These are phyloP conservation scores for Pichia cephalocereana DNA, from an alignment of 805 yeast species.

Conservation along the genomic window DNA sequence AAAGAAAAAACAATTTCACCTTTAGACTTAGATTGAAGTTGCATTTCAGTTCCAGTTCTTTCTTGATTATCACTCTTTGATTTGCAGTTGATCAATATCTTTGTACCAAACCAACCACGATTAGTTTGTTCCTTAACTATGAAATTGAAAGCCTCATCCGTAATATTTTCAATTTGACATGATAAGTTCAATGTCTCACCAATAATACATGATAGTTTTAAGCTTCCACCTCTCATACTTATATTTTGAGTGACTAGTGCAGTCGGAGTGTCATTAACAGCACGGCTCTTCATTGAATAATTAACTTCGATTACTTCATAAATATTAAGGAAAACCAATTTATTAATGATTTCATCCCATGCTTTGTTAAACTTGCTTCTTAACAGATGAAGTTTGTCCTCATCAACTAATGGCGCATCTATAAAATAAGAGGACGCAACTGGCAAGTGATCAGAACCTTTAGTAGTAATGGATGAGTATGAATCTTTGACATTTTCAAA, in stretches of 20 bases:
- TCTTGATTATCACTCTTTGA: neutral
- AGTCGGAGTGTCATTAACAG: conserved; percentile 23
- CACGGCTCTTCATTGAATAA: neutral
- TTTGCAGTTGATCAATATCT: conserved; percentile 7
- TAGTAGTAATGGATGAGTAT: conserved; percentile 17
- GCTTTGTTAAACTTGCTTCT: conserved; percentile 28
- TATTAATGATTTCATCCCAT: conserved; percentile 17
- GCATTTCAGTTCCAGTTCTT: neutral
- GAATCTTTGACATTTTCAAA: conserved; percentile 9
- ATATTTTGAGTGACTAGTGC: neutral
- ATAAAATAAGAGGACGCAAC: conserved; percentile 32
- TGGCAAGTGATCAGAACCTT: conserved; percentile 48
- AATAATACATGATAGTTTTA: conserved; percentile 1
- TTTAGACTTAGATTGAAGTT: conserved; percentile 22
- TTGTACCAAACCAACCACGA: conserved; percentile 12
- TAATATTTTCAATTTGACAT: conserved; percentile 27
- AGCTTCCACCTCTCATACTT: neutral
- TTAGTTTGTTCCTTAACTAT: conserved; percentile 26
- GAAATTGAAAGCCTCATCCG: conserved; percentile 30
- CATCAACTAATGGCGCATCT: conserved; percentile 29
- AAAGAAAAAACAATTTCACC: conserved; percentile 7
- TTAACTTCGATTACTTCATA: conserved; percentile 15
- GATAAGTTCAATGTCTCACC: conserved; percentile 8
- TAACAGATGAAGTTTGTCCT: conserved; percentile 25
- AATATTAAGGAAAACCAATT: conserved; percentile 31